Evolutionary conservation across 139 green algal species (phyloP), one percentile per base, ranked within the genome.

Genomic region (Tetraselmis chui): DNA sequence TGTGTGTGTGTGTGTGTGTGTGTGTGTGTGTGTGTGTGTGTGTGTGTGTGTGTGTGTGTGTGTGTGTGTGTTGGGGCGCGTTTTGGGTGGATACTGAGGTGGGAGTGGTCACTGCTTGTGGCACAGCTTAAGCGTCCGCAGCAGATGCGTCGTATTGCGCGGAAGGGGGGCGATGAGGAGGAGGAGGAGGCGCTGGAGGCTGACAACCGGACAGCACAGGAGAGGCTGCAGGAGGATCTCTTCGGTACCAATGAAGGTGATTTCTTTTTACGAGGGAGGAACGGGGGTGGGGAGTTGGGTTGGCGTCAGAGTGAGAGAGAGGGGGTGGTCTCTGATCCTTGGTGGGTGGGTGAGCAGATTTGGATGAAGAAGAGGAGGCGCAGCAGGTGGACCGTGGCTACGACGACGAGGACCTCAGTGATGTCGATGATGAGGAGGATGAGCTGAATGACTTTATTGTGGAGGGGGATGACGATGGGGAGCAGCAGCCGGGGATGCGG

Each of bases 371-470:
- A 77, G 79, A 85, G 22, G 87, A 87, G n/a, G 85, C 23, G 76
- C 32, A 11, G 2, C 59, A 28, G 80, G n/a, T 18, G 80, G 45
- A 67, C 11, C 45, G 45, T 18, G 45, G 30, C 1, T 45, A 78
- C 59, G 82, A 82, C 0, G 80, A 84, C 32, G 29, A 85, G 1
- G 79, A 82, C 2, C 31, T 25, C 28, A 45, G 58, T 45, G 86
- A 87, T n/a, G 81, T 88, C 76, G 84, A 90, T 83, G 92, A 91
- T 24, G 85, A 90, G 31, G 89, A 90, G 59, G 89, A 95, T 79
- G 92, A 93, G 78, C 92, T 95, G 85, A 92, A 89, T 22, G 93
- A 96, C 85, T 98, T 97, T 87, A 96, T 98, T 31, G 94, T 95
- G 79, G 88, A 96, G 23, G 91, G 96, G 59, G 92, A 92, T 0